These are phyloP conservation scores for Ambrosiella beaveri DNA, from an alignment of 2,329 filamentous ascomycete species.

Conservation along the genomic window DNA sequence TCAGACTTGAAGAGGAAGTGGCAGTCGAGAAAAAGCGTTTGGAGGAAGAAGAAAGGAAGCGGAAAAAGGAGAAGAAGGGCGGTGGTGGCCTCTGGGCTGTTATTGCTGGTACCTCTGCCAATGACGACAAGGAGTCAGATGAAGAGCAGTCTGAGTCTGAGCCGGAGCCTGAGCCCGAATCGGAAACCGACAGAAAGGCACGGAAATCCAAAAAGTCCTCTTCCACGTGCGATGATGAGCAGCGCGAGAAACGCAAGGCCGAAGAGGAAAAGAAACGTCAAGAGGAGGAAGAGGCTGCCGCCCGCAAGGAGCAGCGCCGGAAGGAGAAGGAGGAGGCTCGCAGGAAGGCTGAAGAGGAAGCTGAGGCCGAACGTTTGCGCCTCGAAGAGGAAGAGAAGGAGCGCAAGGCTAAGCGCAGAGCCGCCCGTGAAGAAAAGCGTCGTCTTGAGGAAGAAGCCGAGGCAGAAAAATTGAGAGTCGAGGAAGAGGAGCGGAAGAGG, in stretches of 20 bases:
- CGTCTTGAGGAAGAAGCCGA: conserved; percentile 21
- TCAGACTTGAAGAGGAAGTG: conserved; percentile 2
- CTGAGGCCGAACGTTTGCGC: conserved; percentile 12
- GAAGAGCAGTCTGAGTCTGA: conserved; percentile 12
- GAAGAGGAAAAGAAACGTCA: conserved; percentile 16
- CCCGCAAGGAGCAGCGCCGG: conserved; percentile 11
- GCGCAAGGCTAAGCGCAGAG: conserved; percentile 14
- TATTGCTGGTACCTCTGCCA: neutral
- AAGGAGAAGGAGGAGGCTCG: conserved; percentile 14
- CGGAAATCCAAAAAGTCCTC: conserved; percentile 23
- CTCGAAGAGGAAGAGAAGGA: conserved; percentile 16
- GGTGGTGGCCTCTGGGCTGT: conserved; percentile 4
- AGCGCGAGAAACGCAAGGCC: conserved; percentile 14
- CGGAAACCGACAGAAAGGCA: conserved; percentile 16
- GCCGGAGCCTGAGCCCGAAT: neutral
- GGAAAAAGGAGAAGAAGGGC: conserved; percentile 20
- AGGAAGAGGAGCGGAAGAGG: conserved; percentile 15
- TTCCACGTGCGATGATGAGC: conserved; percentile 13
- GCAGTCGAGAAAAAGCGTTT: conserved; percentile 11
- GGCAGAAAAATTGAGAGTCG: conserved; percentile 12
- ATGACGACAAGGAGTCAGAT: conserved; percentile 14
- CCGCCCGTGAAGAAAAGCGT: conserved; percentile 16
- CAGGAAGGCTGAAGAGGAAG: conserved; percentile 14
- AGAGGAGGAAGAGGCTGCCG: conserved; percentile 18
- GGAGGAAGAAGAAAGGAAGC: conserved; percentile 20